Percentiles rank a stretch among this genome's conserved stretches.
phyloP scores from a whole-genome alignment of 2,329 filamentous ascomycete species.

The Fusarium tanahbumbuense region DNA sequence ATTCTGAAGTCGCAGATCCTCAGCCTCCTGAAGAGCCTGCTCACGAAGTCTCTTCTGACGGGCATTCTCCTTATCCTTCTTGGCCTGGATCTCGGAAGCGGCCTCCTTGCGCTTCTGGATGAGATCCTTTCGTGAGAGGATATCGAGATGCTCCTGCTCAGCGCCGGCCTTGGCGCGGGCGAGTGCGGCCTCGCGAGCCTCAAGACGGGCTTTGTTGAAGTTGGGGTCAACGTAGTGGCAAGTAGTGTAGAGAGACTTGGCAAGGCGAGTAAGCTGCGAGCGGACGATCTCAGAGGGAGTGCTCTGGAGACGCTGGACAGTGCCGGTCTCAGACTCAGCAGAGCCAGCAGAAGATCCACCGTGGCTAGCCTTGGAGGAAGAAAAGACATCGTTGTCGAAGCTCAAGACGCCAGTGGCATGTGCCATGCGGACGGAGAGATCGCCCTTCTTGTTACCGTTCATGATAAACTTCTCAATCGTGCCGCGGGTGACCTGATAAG shows the following conservation, averaged over 20 bases:
- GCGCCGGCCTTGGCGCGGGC: conserved; percentile 86
- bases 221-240: conserved; percentile 95
- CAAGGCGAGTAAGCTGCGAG: conserved; percentile 90
- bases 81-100: conserved; percentile 87
- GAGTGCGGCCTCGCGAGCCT: conserved; percentile 83
- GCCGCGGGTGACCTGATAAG: conserved; percentile 89
- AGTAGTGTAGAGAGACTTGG: conserved; percentile 90
- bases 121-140: conserved; percentile 84
- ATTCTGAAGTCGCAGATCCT: conserved; percentile 87
- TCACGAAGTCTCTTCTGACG: conserved; percentile 87
- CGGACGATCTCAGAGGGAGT: conserved; percentile 98
- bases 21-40: conserved; percentile 88
- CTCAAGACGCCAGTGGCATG: conserved; percentile 95
- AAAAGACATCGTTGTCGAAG: conserved; percentile 98
- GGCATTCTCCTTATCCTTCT: conserved; percentile 92
- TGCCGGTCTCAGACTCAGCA: conserved; percentile 84
- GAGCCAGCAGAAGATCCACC: conserved; percentile 86
- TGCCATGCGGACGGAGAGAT: conserved; percentile 94
- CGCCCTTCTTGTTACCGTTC: conserved; percentile 99
- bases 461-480: conserved; percentile 99
- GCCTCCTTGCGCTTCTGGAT: conserved; percentile 98
- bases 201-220: conserved; percentile 83
- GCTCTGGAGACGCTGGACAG: conserved; percentile 94
- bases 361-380: conserved; percentile 91
- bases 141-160: conserved; percentile 90